Conservation (phyloP, 257 asterid species). For the Handroanthus guayacan region DNA sequence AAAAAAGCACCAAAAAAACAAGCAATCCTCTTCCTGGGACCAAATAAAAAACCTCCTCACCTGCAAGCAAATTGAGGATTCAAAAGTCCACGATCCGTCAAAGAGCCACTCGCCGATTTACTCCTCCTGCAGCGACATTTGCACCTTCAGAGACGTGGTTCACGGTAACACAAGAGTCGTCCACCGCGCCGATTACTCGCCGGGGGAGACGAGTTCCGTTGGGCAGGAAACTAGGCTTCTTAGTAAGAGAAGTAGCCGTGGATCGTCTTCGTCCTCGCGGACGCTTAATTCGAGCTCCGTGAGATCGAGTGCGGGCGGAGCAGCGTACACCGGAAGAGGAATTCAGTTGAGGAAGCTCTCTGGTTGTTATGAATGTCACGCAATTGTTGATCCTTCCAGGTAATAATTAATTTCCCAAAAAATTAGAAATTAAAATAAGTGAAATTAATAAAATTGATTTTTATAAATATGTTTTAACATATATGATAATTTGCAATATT, state of each 20-base stretch:
- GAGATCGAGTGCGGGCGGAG: conserved; percentile 43
- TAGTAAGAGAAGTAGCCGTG: conserved; percentile 45
- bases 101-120: conserved; percentile 23
- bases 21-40: conserved; percentile 63
- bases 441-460: too few relatives aligned
- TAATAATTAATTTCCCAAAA: neutral
- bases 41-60: conserved; percentile 69
- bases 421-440: too few relatives aligned
- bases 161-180: conserved; percentile 53
- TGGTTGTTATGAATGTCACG: conserved; percentile 74
- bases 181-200: conserved; percentile 63
- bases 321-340: conserved; percentile 46
- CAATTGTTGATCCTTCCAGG: conserved; percentile 71
- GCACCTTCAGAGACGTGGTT: conserved; percentile 63
- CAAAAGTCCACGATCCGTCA: conserved; percentile 64
- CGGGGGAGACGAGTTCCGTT: conserved; percentile 45
- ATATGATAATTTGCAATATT: neutral
- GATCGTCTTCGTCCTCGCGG: conserved; percentile 45
- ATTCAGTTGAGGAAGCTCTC: conserved; percentile 71
- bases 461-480: neutral
- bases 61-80: conserved; percentile 60
- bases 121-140: conserved; percentile 57
- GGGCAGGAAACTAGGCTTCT: conserved; percentile 59
- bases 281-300: conserved; percentile 37
- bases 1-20: conserved; percentile 40